A percentile compares a stretch with the other conserved stretches of the same genome.
Evolutionary conservation across 2,329 filamentous ascomycete species (phyloP).

Genomic region (Aspergillus sp.): DNA sequence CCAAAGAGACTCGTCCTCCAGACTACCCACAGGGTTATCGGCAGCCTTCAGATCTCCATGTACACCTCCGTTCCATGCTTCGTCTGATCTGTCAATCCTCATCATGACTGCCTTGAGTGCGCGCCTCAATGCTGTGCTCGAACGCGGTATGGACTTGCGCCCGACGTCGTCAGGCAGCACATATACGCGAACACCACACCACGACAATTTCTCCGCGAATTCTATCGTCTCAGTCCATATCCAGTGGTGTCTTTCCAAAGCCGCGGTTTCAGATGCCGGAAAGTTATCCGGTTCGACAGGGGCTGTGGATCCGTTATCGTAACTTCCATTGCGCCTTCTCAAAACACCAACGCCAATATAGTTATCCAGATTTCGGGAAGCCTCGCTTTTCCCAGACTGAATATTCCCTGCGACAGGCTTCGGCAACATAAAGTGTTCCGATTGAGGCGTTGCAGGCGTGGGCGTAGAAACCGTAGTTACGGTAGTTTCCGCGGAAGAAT

Average conservation of each 20-base stretch:
- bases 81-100: slow-evolving; percentile 40
- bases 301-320: not conserved
- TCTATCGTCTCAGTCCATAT: slow-evolving; percentile 31
- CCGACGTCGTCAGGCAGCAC: slow-evolving; percentile 45
- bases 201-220: slow-evolving; percentile 17
- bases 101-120: slow-evolving; percentile 43
- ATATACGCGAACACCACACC: slow-evolving; percentile 38
- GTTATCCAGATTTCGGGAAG: slow-evolving; percentile 17
- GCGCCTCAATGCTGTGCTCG: slow-evolving; percentile 34
- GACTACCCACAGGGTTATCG: slow-evolving; percentile 18
- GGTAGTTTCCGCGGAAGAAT: not conserved
- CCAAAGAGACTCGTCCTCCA: slow-evolving; percentile 49
- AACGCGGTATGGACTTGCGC: slow-evolving; percentile 35
- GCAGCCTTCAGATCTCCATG: slow-evolving; percentile 5
- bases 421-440: not conserved
- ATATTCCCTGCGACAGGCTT: not conserved
- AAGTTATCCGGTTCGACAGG: slow-evolving; percentile 11
- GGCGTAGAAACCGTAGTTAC: not conserved
- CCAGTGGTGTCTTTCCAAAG: slow-evolving; percentile 39
- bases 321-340: slow-evolving; percentile 14
- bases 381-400: slow-evolving; percentile 10
- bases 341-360: slow-evolving; percentile 39
- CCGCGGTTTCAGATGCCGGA: slow-evolving; percentile 25
- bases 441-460: not conserved
- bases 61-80: slow-evolving; percentile 41